Base-by-base conservation (phyloP, 495 filamentous ascomycete species). In the Trichocladium uniseriatum region DNA sequence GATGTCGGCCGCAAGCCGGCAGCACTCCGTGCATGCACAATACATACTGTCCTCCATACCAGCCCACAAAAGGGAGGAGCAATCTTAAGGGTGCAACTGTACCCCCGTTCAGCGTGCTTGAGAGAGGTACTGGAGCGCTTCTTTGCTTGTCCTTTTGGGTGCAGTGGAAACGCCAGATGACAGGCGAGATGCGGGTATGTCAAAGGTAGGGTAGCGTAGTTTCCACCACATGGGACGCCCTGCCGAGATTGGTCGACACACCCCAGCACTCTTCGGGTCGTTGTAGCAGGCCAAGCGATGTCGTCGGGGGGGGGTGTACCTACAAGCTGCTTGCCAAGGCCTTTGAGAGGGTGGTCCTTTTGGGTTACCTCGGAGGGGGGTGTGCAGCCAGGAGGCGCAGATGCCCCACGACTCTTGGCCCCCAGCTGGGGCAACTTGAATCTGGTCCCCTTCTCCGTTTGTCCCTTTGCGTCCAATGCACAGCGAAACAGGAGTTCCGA, bases 101-200 rank as follows among this genome's bases (percentile, higher is more conserved):
- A 48, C 43, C 55, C 39, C 53, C 48, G 45, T 35, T 20, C 32
- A 41, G 47, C 46, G 24, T 50, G 45, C 32, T 49, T 27, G 38
- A 49, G 43, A 38, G n/a, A n/a, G n/a, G n/a, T n/a, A n/a, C n/a
- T n/a, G n/a, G n/a, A n/a, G n/a, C n/a, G n/a, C n/a, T n/a, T n/a
- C n/a, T n/a, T n/a, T n/a, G n/a, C n/a, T n/a, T n/a, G n/a, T n/a
- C n/a, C 52, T 48, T 49, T 32, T 43, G 45, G 35, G 43, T 58
- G 49, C 47, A 43, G 55, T 53, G 58, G 58, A 53, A 55, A 53
- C 55, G 35, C 38, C 24, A 49, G 36, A 39, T 24, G 41, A 38
- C 43, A 16, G 27, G 40, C 42, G 43, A 50, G 45, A 32, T 34
- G 54, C 50, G 50, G 49, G 50, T 47, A 59, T 37, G 39, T 38